Evolutionary conservation across 192 early-diverging fungal genomes (phyloP), one percentile per base, ranked within the genome.

Genomic region (Coemansia umbellata): DNA sequence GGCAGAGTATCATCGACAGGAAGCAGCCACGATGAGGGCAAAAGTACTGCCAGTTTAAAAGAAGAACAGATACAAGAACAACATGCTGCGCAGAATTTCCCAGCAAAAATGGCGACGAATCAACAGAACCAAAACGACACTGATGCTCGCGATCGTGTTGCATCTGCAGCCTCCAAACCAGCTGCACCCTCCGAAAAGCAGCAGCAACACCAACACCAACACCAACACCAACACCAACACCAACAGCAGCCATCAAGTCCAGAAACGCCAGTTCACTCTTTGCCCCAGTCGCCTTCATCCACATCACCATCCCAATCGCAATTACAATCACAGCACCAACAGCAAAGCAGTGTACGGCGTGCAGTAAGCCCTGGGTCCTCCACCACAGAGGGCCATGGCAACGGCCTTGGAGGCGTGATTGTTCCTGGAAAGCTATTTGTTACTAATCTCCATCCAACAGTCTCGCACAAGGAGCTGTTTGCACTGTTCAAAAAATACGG

Each of bases 401-500:
- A 28, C 23, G 74, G 74, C 11, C 52, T 71, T n/a, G 67, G 66
- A 31, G 71, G 66, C 37, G 62, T 69, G 10, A 75, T 68, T 42
- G 63, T 62, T 31, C 74, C 74, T 1, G 67, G 71, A 10, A 80
- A 80, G 64, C 59, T 80, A 18, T 80, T 80, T 65, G 65, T 80
- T 31, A 80, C 68, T 22, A 70, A 70, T 18, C 68, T 80, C 35
- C 78, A 80, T 36, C 55, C 59, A 11, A 74, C 67, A 2, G 78
- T 80, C 17, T 74, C 71, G 31, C 78, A 80, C 72, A 64, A 65
- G 43, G 78, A 80, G 50, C 60, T 80, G 54, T 80, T 80, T 68
- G 63, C 67, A 28, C 55, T 68, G 43, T 80, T 80, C 43, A 80
- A 80, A 63, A 69, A 70, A 39, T 80, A 72, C 60, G 78, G 78